Evolutionary conservation across 768 basidiomycete genomes (phyloP), one percentile per base, ranked within the genome.

Genomic region (Rhodotorula paludigena): DNA sequence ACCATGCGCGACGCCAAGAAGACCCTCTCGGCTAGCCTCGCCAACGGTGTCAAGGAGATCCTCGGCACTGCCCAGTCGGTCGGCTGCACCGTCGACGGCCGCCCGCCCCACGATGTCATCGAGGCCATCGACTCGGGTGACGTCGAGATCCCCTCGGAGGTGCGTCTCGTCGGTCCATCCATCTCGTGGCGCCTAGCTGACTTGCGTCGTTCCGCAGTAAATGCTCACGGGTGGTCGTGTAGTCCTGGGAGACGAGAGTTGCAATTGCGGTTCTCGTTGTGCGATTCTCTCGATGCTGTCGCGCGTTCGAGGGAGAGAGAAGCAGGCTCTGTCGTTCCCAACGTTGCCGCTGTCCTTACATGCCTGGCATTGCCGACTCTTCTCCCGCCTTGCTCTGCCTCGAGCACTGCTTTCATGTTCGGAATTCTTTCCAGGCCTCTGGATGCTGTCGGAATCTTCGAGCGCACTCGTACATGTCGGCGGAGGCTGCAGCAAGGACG

Each of bases 11-110:
- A 82, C 66, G 89, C 93, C 74, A 97, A 93, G 84, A 86, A 87
- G 92, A 96, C 86, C 92, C 96, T 78, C 82, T 98, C 77, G 92
- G 91, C 61, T 93, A 90, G 36, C 90, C 91, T 63, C 92, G 96
- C 89, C 11, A 88, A 89, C 59, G 86, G 86, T 69, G 89, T 85
- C 75, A 97, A 97, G 85, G 94, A 99, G 87, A 94, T 99, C 78
- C 82, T 99, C 78, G 94, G 94, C 60, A 99, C 94, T 36, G 90
- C 91, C 63, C 94, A 97, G 83, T 92, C 89, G 69, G 82, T 98
- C 74, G 94, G 94, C 48, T 97, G 93, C 86, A 94, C 93, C 54
- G 84, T 99, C 62, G 92, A 97, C 77, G 93, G 94, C 74, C 84
- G 85, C 79, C 87, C 89, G 41, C 85, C 94, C 64, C 94, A 97